A percentile compares a stretch with the other conserved stretches of the same genome.
Conservation (phyloP, 768 basidiomycete genomes). For the Rhodotorula taiwanensis region DNA sequence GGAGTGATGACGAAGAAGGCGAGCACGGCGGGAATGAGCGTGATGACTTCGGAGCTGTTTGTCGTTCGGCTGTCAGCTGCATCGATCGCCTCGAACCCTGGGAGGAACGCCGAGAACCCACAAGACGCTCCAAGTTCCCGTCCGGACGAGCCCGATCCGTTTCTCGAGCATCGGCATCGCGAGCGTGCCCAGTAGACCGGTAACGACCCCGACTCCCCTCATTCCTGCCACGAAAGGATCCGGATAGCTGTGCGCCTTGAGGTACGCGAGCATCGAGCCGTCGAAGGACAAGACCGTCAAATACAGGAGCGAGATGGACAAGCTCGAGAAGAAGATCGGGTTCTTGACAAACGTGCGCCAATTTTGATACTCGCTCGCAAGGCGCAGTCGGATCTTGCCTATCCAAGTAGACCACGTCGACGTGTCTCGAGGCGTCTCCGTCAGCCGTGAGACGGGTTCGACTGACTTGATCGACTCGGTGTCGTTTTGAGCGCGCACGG, state of each 20-base stretch:
- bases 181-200: slow-evolving; percentile 52
- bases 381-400: background rate
- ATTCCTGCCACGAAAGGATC: slow-evolving; percentile 54
- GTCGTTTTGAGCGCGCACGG: background rate
- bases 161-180: slow-evolving; percentile 49
- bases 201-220: slow-evolving; percentile 46
- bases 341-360: slow-evolving; percentile 48
- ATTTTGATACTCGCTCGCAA: slow-evolving; percentile 32
- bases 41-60: slow-evolving; percentile 48
- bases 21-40: slow-evolving; percentile 50
- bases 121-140: slow-evolving; percentile 55
- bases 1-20: slow-evolving; percentile 46
- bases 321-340: slow-evolving; percentile 49
- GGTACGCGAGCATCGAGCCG: slow-evolving; percentile 53
- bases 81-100: background rate
- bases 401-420: no score
- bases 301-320: slow-evolving; percentile 51
- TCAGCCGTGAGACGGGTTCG: background rate
- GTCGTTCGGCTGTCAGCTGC: background rate
- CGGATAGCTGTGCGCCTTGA: slow-evolving; percentile 50
- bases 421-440: background rate
- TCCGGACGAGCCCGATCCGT: slow-evolving; percentile 50
- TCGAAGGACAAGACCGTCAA: slow-evolving; percentile 52
- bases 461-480: background rate
- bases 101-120: slow-evolving; percentile 27